phyloP scores from a whole-genome alignment of 345 rosid genomes.

The Populus davidiana region DNA sequence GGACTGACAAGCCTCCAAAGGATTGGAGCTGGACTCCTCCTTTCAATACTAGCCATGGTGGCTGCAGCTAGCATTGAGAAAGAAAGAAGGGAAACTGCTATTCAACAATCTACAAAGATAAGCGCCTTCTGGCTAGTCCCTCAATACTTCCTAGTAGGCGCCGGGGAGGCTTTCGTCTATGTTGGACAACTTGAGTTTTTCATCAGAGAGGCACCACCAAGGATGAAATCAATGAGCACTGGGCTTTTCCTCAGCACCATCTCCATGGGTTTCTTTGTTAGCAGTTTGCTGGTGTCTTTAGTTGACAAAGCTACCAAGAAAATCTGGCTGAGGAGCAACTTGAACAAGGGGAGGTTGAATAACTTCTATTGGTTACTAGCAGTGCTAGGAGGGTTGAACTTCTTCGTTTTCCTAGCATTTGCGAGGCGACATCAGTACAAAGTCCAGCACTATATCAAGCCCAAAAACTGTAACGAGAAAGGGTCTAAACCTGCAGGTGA shows the following conservation, averaged over 20 bases:
- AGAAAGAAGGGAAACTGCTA: constrained; percentile 44
- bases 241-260: constrained; percentile 76
- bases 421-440: constrained; percentile 70
- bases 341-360: constrained; percentile 54
- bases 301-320: constrained; percentile 56
- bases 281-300: constrained; percentile 69
- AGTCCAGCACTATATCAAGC: constrained; percentile 27
- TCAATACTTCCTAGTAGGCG: constrained; percentile 78
- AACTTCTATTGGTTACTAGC: constrained; percentile 81
- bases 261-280: constrained; percentile 86
- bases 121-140: constrained; percentile 83
- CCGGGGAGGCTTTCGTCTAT: constrained; percentile 91
- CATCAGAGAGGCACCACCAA: constrained; percentile 80
- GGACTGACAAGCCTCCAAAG: constrained; percentile 94
- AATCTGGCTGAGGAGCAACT: constrained; percentile 66
- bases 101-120: constrained; percentile 20
- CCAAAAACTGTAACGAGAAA: constrained; percentile 26
- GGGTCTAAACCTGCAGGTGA: constrained; percentile 27
- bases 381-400: constrained; percentile 61
- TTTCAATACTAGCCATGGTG: constrained; percentile 65
- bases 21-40: constrained; percentile 65
- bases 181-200: constrained; percentile 95
- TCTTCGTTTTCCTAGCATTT: constrained; percentile 48
- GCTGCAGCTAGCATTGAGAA: constrained; percentile 61
- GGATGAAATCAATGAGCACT: constrained; percentile 96